phyloP scores from a whole-genome alignment of 352 stramenopile species.

The Halophytophthora batemanensis region DNA sequence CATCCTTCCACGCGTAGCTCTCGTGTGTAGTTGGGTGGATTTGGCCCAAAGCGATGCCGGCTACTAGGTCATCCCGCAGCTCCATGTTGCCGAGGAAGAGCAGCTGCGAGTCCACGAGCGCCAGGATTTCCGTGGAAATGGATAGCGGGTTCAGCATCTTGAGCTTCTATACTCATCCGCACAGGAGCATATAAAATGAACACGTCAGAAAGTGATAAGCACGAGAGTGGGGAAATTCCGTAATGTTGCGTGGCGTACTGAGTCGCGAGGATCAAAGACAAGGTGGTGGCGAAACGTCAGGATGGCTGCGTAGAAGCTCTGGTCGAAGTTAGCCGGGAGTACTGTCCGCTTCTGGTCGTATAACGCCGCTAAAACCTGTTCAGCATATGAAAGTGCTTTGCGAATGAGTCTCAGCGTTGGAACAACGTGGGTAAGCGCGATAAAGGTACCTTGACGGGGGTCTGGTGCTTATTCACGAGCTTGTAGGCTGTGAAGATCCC shows the following conservation, averaged over 20 bases:
- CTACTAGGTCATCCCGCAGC: constrained; percentile 46
- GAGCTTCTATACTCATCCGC: constrained; percentile 42
- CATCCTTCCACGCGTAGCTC: constrained; percentile 70
- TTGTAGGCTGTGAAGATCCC: constrained; percentile 86
- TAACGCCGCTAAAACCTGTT: constrained; percentile 56
- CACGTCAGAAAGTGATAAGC: constrained; percentile 13
- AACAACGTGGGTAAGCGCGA: neutral
- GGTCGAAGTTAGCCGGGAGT: constrained; percentile 36
- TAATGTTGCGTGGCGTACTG: constrained; percentile 24
- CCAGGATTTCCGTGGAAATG: constrained; percentile 50
- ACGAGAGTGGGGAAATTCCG: constrained; percentile 4
- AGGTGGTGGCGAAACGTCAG: constrained; percentile 89
- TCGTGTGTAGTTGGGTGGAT: constrained; percentile 71
- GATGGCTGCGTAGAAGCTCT: constrained; percentile 60
- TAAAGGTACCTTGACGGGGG: constrained; percentile 42
- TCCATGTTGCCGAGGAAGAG: constrained; percentile 71
- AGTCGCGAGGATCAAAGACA: constrained; percentile 77
- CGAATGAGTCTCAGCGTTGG: neutral
- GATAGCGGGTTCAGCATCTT: constrained; percentile 76
- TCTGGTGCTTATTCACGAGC: constrained; percentile 51
- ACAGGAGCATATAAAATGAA: constrained; percentile 4
- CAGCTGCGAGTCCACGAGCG: constrained; percentile 49
- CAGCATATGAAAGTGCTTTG: neutral
- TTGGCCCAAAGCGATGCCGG: constrained; percentile 51
- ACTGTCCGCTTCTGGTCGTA: constrained; percentile 38